Conservation (phyloP, 495 filamentous ascomycete species). For the Jackrogersella multiformis region DNA sequence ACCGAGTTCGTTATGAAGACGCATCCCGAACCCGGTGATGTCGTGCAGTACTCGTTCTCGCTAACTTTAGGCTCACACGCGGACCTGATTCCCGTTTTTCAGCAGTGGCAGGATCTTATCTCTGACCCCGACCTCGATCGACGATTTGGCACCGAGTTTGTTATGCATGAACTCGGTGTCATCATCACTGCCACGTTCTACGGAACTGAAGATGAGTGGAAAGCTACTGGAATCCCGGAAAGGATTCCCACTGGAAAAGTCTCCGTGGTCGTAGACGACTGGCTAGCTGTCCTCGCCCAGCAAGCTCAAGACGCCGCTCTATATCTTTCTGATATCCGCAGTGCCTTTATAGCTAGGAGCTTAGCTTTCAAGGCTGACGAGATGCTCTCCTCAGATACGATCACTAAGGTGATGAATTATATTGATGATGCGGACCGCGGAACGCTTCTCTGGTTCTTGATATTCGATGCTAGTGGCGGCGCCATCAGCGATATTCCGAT, state of each 20-base stretch:
- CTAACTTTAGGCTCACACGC: conserved; percentile 55
- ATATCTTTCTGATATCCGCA: conserved; percentile 55
- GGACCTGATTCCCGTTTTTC: conserved; percentile 53
- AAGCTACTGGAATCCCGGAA: conserved; percentile 55
- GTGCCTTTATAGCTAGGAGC: conserved; percentile 63
- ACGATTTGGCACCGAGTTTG: conserved; percentile 62
- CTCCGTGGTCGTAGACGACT: conserved; percentile 61
- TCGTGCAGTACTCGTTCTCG: conserved; percentile 62
- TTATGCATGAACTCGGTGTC: conserved; percentile 59
- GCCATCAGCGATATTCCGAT: conserved; percentile 56
- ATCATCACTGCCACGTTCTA: conserved; percentile 63
- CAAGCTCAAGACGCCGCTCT: conserved; percentile 60
- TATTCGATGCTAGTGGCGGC: conserved; percentile 66
- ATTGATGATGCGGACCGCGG: conserved; percentile 59
- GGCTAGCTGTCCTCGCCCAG: conserved; percentile 61
- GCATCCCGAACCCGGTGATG: conserved; percentile 62
- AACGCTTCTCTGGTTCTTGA: conserved; percentile 63
- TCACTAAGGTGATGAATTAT: conserved; percentile 61
- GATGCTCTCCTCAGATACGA: conserved; percentile 49
- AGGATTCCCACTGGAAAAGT: conserved; percentile 51
- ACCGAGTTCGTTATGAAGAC: conserved; percentile 71
- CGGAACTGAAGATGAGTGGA: conserved; percentile 61
- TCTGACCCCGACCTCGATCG: conserved; percentile 63
- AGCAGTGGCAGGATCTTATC: conserved; percentile 56
- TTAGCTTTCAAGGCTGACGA: conserved; percentile 61